A percentile compares a stretch with the other conserved stretches of the same genome.
Evolutionary conservation across 257 asterid species (phyloP).

Genomic region (Scutellaria minor): DNA sequence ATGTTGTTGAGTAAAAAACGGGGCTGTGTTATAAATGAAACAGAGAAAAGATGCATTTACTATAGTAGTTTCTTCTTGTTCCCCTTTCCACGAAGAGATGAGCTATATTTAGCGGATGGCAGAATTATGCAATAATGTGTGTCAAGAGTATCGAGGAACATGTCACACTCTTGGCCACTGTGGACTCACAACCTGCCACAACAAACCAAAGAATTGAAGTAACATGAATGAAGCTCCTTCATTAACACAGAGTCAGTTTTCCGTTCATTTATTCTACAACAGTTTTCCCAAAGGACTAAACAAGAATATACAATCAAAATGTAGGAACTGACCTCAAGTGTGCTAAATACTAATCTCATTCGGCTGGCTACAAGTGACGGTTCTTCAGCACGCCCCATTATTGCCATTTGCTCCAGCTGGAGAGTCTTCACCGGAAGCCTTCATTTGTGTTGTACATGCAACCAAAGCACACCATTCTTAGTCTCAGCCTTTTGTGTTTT

Average conservation of each 20-base stretch:
- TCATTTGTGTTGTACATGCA: slow-evolving; percentile 30
- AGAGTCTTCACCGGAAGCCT: slow-evolving; percentile 98
- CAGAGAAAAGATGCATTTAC: slow-evolving; percentile 3
- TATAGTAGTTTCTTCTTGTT: neutral
- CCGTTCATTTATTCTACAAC: no score
- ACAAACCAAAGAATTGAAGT: slow-evolving; percentile 3
- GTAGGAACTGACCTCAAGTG: slow-evolving; percentile 75
- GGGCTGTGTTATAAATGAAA: neutral
- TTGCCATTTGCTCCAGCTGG: slow-evolving; percentile 94
- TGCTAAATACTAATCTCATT: slow-evolving; percentile 87
- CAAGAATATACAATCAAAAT: neutral
- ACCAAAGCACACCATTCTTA: slow-evolving; percentile 23
- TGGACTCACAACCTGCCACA: slow-evolving; percentile 90
- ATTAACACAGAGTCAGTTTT: no score
- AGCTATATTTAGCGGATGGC: neutral
- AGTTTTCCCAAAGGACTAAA: no score
- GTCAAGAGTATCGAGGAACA: neutral
- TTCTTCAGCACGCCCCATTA: slow-evolving; percentile 79
- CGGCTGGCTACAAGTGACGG: slow-evolving; percentile 93
- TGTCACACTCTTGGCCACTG: slow-evolving; percentile 85
- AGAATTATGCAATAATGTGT: neutral
- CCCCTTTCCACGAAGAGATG: neutral
- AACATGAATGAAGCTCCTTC: neutral
- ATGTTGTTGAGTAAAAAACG: neutral
- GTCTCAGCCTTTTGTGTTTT: neutral